Evolutionary conservation across 116 monocot genomes (phyloP).

Genomic region (Phalaenopsis hybrid): DNA sequence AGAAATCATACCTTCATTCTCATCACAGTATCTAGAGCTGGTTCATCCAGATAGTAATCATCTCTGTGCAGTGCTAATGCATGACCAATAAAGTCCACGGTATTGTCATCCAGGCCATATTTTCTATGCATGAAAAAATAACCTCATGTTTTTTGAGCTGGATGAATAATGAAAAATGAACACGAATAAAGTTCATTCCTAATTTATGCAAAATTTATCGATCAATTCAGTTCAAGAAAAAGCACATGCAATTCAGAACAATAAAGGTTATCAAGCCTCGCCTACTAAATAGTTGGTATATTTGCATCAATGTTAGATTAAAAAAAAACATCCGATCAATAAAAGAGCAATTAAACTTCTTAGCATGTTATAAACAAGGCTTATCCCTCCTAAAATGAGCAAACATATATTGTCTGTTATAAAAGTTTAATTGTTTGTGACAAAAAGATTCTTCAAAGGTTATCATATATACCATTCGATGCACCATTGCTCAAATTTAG

Average conservation of each 20-base stretch:
- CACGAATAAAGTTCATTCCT: not conserved
- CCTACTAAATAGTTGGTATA: not conserved
- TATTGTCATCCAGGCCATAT: slow-evolving; percentile 82
- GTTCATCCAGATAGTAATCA: slow-evolving; percentile 68
- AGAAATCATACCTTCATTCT: slow-evolving; percentile 71
- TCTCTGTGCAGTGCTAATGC: slow-evolving; percentile 81
- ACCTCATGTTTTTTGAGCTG: not conserved
- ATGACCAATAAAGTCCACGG: slow-evolving; percentile 86
- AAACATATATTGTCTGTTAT: not conserved
- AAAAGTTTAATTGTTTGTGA: not conserved
- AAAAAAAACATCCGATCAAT: not conserved
- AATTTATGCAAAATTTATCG: not conserved
- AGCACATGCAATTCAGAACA: too few relatives aligned
- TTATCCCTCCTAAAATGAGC: not conserved
- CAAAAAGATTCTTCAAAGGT: too few relatives aligned
- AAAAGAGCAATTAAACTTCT: not conserved
- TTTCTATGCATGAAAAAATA: slow-evolving; percentile 39
- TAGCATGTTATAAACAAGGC: not conserved
- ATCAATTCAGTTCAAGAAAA: not conserved
- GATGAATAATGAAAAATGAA: not conserved
- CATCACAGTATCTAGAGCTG: slow-evolving; percentile 79
- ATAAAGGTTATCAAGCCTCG: not conserved
- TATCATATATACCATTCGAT: too few relatives aligned
- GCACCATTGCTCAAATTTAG: too few relatives aligned
- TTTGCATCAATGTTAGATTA: not conserved